Evolutionary conservation across 2,329 filamentous ascomycete genomes (phyloP), one percentile per base, ranked within the genome.

Genomic region (Ceratocystis albifundus): DNA sequence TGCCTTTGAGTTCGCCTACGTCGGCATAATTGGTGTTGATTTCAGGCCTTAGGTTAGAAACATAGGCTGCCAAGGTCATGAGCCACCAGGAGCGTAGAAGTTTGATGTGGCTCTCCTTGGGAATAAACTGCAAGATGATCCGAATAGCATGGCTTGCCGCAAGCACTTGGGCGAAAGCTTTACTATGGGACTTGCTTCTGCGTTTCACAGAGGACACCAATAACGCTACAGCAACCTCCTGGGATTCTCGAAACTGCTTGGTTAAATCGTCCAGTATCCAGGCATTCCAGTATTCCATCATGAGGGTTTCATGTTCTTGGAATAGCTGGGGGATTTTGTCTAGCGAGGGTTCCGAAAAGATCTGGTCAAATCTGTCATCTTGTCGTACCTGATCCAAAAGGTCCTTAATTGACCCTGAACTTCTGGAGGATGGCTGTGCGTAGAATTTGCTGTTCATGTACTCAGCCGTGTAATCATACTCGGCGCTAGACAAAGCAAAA

Each of bases 51-150:
- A 88, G 77, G 72, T 89, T 87, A 1, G 85, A 77, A 65, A 96
- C 84, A 73, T 94, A 97, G 10, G 92, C 82, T 0, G 85, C 83
- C 53, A 96, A 75, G 0, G 88, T 84, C 53, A 96, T 82, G 4
- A 99, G 77, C 89, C 90, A 96, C 91, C 94, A 97, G 74, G 96
- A 86, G 48, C 88, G 81, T 7, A 97, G 80, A 3, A 99, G 77
- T 25, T 78, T 78, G 59, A 90, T 74, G 70, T 96, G 93, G 71
- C 86, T 87, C 71, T 84, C 83, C 15, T 80, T 75, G 0, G 91
- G 90, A 10, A 96, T 77, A 45, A 90, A 75, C 0, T 94, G 90
- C 2, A 99, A 78, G 4, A 99, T 76, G 28, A 96, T 84, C n/a
- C 94, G 84, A 12, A 96, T 83, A 0, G 94, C 93, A 73, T 99